Percentiles rank a stretch among this genome's conserved stretches.
These are phyloP conservation scores for Periglandula ipomoeae DNA, from an alignment of 2,329 filamentous ascomycete species.

Conservation along the genomic window DNA sequence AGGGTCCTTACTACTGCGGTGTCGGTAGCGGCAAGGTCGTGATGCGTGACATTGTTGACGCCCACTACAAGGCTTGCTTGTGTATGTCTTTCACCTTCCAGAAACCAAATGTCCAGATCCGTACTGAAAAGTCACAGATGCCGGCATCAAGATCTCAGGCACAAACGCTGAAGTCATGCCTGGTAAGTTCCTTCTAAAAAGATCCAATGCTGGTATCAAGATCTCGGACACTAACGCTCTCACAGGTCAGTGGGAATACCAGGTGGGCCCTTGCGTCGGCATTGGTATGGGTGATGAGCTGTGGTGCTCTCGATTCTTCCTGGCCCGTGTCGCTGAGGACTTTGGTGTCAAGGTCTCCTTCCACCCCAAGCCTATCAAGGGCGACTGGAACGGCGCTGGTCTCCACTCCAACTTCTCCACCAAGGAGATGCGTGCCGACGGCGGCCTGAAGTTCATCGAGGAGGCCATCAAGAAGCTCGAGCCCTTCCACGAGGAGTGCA, in stretches of 20 bases:
- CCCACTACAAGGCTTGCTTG: conserved; percentile 54
- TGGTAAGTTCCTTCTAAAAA: too few species aligned
- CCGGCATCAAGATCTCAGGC: conserved; percentile 87
- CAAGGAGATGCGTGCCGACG: conserved; percentile 77
- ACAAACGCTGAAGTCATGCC: conserved; percentile 93
- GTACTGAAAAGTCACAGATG: conserved; percentile 32
- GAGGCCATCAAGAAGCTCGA: conserved; percentile 75
- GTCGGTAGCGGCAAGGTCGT: conserved; percentile 95
- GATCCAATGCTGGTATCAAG: conserved; percentile 76
- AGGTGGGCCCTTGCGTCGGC: conserved; percentile 81
- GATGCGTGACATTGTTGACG: conserved; percentile 93
- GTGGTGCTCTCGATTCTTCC: conserved; percentile 77
- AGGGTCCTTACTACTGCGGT: conserved; percentile 59
- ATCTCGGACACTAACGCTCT: conserved; percentile 97
- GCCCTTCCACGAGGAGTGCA: conserved; percentile 71
- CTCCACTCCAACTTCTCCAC: conserved; percentile 93
- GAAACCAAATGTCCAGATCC: too few species aligned
- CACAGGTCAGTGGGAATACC: conserved; percentile 95
- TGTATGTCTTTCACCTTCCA: too few species aligned
- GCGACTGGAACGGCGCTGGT: conserved; percentile 90
- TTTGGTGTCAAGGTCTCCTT: conserved; percentile 95
- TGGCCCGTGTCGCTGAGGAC: conserved; percentile 86
- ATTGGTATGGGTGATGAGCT: conserved; percentile 94
- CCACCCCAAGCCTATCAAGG: conserved; percentile 89
- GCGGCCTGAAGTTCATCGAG: conserved; percentile 94